A percentile compares a stretch with the other conserved stretches of the same genome.
Conservation (phyloP, 2,329 filamentous ascomycete species). For the Hymenotorrendiella dingleyae region DNA sequence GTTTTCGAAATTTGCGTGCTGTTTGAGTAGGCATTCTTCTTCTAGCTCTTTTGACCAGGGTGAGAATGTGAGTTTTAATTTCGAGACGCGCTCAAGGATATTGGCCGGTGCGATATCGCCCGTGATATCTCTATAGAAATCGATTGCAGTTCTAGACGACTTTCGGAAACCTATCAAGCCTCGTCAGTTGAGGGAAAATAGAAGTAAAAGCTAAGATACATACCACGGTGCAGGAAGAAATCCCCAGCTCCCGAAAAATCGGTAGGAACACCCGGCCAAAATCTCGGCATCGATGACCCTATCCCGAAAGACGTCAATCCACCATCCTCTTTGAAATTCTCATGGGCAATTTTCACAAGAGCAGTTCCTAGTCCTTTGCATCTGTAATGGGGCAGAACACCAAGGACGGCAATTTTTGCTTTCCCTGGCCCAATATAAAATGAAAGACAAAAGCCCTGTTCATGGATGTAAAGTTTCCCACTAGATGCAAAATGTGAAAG, state of each 20-base stretch:
- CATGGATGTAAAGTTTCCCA: constrained; percentile 34
- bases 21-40: constrained; percentile 34
- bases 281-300: constrained; percentile 35
- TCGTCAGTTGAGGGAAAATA: background rate
- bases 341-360: constrained; percentile 29
- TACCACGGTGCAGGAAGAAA: constrained; percentile 37
- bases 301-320: constrained; percentile 21
- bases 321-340: constrained; percentile 20
- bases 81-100: constrained; percentile 32
- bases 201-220: constrained; percentile 22
- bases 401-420: constrained; percentile 33
- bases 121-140: constrained; percentile 36
- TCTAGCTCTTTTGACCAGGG: constrained; percentile 33
- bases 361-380: constrained; percentile 35
- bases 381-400: constrained; percentile 32
- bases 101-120: constrained; percentile 32
- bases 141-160: constrained; percentile 27
- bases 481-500: constrained; percentile 25
- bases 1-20: constrained; percentile 34
- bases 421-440: constrained; percentile 27
- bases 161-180: constrained; percentile 18
- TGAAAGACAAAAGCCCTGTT: constrained; percentile 35
- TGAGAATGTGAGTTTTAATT: constrained; percentile 32
- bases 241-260: constrained; percentile 33
- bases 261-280: constrained; percentile 39